Conservation (phyloP, 164 flowering plant species). For the Piper betle region DNA sequence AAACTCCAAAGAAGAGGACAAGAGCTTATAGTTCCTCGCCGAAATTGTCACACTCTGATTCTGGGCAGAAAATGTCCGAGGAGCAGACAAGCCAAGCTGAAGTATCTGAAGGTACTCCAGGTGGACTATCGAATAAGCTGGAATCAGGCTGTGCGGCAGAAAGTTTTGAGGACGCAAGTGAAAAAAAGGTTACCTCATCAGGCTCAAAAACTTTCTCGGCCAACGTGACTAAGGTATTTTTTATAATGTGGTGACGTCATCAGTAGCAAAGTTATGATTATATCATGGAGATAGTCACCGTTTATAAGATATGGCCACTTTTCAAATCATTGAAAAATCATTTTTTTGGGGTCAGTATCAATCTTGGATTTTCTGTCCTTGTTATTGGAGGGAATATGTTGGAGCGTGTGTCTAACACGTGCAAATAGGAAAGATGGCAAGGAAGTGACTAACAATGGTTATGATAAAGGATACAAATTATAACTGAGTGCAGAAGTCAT, state of each 20-base stretch:
- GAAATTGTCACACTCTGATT: neutral
- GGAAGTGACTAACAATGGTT: neutral
- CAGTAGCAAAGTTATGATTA: neutral
- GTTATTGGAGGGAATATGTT: no score
- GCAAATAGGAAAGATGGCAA: neutral
- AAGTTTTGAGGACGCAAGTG: constrained; percentile 16
- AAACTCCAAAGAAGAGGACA: constrained; percentile 20
- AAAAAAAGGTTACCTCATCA: constrained; percentile 14
- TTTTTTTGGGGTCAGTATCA: no score
- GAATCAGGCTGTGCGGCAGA: constrained; percentile 11
- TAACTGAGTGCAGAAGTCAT: neutral
- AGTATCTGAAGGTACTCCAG: constrained; percentile 10
- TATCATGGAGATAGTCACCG: neutral
- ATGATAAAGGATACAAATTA: neutral
- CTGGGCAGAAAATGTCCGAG: neutral
- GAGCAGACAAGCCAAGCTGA: neutral
- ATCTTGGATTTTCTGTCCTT: no score
- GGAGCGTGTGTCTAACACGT: no score
- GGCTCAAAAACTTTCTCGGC: constrained; percentile 35
- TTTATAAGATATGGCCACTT: no score
- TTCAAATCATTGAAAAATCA: no score
- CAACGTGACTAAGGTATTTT: constrained; percentile 41
- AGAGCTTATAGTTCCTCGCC: constrained; percentile 7
- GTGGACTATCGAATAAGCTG: constrained; percentile 12
- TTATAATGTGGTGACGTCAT: neutral